Base-by-base conservation (phyloP, 2,329 filamentous ascomycete genomes). In the Fusarium pseudonygamai region DNA sequence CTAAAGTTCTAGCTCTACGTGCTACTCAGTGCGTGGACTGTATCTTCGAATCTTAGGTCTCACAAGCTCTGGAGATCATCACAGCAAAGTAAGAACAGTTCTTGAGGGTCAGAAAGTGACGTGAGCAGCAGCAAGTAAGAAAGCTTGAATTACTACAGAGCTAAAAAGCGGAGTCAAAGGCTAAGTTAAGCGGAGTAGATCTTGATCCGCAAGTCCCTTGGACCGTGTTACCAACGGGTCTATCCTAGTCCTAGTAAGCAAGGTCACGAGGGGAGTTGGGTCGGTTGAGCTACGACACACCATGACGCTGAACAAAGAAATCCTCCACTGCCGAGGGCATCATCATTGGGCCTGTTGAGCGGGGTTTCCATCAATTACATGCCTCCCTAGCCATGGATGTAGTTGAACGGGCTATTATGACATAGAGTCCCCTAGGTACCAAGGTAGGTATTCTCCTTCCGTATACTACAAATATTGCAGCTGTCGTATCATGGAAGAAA, bases 141-240 rank as follows among this genome's bases (percentile, higher is more conserved):
- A 58, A 63, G 34, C 58, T 71, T 45, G 65, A 67, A 57, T 47
- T 58, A 57, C 45, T n/a, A 40, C 14, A 55, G 50, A 67, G 57
- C 66, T 73, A 73, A 57, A 60, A 50, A 52, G 57, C 56, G 57
- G 59, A 62, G 63, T 67, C 42, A 32, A 40, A 55, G 34, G 47
- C 57, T 67, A 50, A 47, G 42, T 40, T 52, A 42, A 58, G 47
- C 46, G 46, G 58, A 70, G 69, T 53, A 43, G 65, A 74, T 73
- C 60, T 67, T 75, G 72, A 71, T 71, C 69, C 63, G 43, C 60
- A 50, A 71, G 60, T 72, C 60, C 69, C 60, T 75, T 70, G 60
- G 60, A 60, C 73, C 49, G 56, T 58, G 55, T 67, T 60, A 18
- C 47, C 37, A 52, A 53, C 32, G 37, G 58, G 50, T 58, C 40